Conservation (phyloP, 768 basidiomycete species). For the Holtermanniella nyarrowii region DNA sequence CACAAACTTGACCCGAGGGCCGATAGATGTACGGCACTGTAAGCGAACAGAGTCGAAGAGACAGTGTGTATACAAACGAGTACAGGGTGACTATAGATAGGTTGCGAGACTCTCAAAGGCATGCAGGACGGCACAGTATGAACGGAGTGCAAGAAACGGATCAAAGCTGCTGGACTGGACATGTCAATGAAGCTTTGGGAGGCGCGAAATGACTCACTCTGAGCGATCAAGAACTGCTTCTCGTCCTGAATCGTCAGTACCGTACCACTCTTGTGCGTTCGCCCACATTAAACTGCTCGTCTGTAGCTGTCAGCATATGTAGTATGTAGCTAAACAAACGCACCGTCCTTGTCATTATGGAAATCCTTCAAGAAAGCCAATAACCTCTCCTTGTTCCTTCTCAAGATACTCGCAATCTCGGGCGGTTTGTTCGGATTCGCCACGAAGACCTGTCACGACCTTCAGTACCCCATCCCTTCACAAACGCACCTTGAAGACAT, state of each 20-base stretch:
- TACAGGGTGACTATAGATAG: too few relatives aligned
- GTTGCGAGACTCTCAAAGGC: too few relatives aligned
- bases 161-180: constrained; percentile 2
- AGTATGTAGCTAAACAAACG: too few relatives aligned
- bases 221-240: constrained; percentile 89
- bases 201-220: constrained; percentile 45
- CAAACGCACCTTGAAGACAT: constrained; percentile 91
- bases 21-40: too few relatives aligned
- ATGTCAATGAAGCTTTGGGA: background rate
- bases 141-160: too few relatives aligned
- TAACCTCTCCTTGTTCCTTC: constrained; percentile 89
- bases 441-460: constrained; percentile 69
- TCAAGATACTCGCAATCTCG: constrained; percentile 80
- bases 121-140: too few relatives aligned
- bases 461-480: background rate
- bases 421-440: constrained; percentile 98
- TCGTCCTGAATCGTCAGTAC: constrained; percentile 52
- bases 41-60: too few relatives aligned
- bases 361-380: constrained; percentile 80
- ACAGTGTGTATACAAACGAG: too few relatives aligned
- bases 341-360: constrained; percentile 95
- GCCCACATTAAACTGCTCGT: constrained; percentile 81
- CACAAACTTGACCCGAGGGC: too few relatives aligned
- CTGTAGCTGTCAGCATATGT: constrained; percentile 46
- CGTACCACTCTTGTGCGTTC: background rate